Evolutionary conservation across 495 filamentous ascomycete genomes (phyloP).

Genomic region (Lasiosphaeria hispida): DNA sequence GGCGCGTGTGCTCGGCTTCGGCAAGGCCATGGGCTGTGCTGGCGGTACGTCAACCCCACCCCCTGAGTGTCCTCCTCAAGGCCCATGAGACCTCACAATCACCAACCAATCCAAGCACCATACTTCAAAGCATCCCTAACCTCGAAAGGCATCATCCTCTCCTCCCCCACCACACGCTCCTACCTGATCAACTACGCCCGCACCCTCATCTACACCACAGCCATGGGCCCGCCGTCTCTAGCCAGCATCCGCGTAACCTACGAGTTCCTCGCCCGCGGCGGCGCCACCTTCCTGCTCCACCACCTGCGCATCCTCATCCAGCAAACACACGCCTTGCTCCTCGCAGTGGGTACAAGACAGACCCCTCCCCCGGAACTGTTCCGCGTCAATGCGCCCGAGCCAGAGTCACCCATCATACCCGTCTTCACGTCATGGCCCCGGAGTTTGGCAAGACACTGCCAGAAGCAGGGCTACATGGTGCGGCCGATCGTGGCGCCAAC

Average conservation of each 20-base stretch:
- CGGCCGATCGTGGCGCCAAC: constrained; percentile 56
- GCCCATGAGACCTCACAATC: background rate
- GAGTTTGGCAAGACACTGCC: constrained; percentile 50
- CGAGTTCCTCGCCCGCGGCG: constrained; percentile 43
- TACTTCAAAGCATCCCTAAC: background rate
- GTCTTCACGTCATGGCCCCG: constrained; percentile 45
- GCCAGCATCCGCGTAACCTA: constrained; percentile 51
- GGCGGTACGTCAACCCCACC: constrained; percentile 56
- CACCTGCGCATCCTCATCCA: constrained; percentile 27
- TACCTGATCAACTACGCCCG: constrained; percentile 65
- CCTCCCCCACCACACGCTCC: constrained; percentile 43
- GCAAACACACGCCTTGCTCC: constrained; percentile 26
- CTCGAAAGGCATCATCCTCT: constrained; percentile 45
- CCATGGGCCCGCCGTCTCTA: constrained; percentile 41
- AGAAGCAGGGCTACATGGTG: constrained; percentile 49
- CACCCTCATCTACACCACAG: constrained; percentile 60
- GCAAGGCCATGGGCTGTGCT: constrained; percentile 69
- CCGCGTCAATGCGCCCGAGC: constrained; percentile 21
- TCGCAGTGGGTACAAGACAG: constrained; percentile 13
- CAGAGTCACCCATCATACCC: constrained; percentile 42
- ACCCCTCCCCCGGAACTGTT: constrained; percentile 17
- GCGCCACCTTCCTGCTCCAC: constrained; percentile 35
- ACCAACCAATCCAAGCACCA: background rate
- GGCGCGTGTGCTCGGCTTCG: constrained; percentile 72
- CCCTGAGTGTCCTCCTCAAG: background rate